A percentile compares a stretch with the other conserved stretches of the same genome.
phyloP scores from a whole-genome alignment of 805 yeast genomes.

The Ogataea minuta region DNA sequence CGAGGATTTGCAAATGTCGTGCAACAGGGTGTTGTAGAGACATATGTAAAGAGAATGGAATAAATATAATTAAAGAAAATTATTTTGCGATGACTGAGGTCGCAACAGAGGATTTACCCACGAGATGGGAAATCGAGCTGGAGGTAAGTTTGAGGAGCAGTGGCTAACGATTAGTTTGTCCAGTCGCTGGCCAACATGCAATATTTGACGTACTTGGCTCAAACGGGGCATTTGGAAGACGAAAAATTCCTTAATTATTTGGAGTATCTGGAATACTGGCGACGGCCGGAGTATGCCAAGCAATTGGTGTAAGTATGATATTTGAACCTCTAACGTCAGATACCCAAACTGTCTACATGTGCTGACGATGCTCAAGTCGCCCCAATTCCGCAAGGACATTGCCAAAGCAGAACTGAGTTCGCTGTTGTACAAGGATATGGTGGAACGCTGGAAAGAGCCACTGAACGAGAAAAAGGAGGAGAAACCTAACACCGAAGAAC shows the following conservation, averaged over 20 bases:
- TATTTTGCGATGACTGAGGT: constrained; percentile 7
- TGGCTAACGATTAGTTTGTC: constrained; percentile 54
- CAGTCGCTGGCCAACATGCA: constrained; percentile 90
- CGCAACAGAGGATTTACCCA: constrained; percentile 47
- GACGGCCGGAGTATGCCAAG: constrained; percentile 63
- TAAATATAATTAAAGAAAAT: constrained; percentile 2
- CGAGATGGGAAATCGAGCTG: constrained; percentile 84
- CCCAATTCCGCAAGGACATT: constrained; percentile 53
- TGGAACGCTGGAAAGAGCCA: constrained; percentile 59
- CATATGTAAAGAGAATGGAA: constrained; percentile 2
- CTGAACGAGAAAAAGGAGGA: constrained; percentile 4
- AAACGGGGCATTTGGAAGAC: constrained; percentile 71
- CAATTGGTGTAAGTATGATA: constrained; percentile 49
- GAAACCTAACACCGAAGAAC: neutral
- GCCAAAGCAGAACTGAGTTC: constrained; percentile 56
- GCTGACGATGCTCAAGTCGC: constrained; percentile 57
- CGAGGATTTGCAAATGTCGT: constrained; percentile 11
- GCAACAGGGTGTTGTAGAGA: constrained; percentile 10
- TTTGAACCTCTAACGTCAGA: constrained; percentile 25
- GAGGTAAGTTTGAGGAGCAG: constrained; percentile 45
- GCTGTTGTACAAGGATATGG: constrained; percentile 72
- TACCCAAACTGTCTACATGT: constrained; percentile 89
- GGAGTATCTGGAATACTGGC: constrained; percentile 84
- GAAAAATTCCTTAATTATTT: constrained; percentile 71
- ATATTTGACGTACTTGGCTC: constrained; percentile 83